These are phyloP conservation scores for Pseudopithomyces maydicus DNA, from an alignment of 2,329 filamentous ascomycete genomes.

Conservation along the genomic window DNA sequence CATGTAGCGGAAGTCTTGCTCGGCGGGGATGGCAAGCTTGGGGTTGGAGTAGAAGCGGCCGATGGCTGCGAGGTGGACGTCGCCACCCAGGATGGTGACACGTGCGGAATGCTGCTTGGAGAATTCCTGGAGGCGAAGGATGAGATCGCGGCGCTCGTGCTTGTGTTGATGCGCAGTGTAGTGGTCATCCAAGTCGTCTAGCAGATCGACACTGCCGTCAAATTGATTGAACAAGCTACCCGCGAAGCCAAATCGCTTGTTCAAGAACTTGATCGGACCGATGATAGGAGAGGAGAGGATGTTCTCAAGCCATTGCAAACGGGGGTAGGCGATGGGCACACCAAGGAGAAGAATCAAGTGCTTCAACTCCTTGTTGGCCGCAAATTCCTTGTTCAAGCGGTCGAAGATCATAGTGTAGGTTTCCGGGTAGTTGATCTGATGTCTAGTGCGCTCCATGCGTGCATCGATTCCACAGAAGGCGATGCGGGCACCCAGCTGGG, in stretches of 20 bases:
- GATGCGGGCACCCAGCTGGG: constrained; percentile 68
- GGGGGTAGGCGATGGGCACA: constrained; percentile 72
- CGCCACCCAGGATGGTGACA: constrained; percentile 66
- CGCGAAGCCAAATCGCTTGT: constrained; percentile 85
- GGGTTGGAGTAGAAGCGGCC: constrained; percentile 69
- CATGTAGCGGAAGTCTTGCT: constrained; percentile 67
- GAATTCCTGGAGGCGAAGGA: constrained; percentile 67
- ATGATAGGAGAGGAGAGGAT: constrained; percentile 85
- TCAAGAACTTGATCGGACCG: constrained; percentile 84
- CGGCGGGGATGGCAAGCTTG: constrained; percentile 59
- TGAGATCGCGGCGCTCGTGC: constrained; percentile 75
- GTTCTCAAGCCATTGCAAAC: constrained; percentile 95
- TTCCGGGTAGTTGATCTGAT: constrained; percentile 85
- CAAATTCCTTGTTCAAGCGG: constrained; percentile 58
- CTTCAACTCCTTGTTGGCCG: constrained; percentile 61
- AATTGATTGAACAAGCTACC: constrained; percentile 92
- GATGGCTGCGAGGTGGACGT: constrained; percentile 67
- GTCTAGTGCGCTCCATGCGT: constrained; percentile 78
- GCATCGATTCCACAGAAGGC: constrained; percentile 66
- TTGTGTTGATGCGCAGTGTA: constrained; percentile 95
- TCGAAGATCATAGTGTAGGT: constrained; percentile 66
- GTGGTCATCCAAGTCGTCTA: constrained; percentile 70
- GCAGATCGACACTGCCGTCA: constrained; percentile 73
- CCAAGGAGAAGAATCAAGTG: constrained; percentile 68
- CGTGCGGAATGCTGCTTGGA: constrained; percentile 61